Base-by-base conservation (phyloP, 306 rosid species). In the Rosa persica region DNA sequence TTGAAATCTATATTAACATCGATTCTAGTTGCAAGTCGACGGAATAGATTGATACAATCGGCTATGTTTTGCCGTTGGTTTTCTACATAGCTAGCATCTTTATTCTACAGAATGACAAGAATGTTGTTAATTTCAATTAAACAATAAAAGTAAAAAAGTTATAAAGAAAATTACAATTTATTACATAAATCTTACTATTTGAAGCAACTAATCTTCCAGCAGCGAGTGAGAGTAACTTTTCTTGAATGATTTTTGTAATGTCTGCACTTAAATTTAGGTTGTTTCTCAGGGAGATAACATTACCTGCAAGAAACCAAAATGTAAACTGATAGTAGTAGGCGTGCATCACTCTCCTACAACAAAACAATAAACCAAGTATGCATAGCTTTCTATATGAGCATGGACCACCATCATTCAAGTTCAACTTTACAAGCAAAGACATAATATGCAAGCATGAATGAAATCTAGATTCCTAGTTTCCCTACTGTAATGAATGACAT, bases 1-100 rank as follows among this genome's bases (percentile, higher is more conserved):
- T 81, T 90, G 84, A 91, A 96, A 76, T 90, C 90, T 85, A 91
- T 82, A 88, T 96, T 93, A 78, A 96, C 99, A 89, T 96, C 99
- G 66, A 96, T 93, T 82, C 99, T 98, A 6, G 99, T 96, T 64
- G 99, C 97, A 81, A 96, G 99, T 79, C 90, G 88, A 62, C 97
- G 99, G 71, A 96, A 97, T 82, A 89, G 89, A 88, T 96, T 98
- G 81, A 96, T 96, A 51, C 98, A 98, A 83, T 96, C 98, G 12
- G 99, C 54, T 90, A 96, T 96, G 87, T 93, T 96, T 88, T 93
- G 94, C 75, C 87, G 93, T 86, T 93, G 98, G 85, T 96, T 96
- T 88, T 87, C 89, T 5, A 86, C 92, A 87, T 93, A 96, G 49
- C 89, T 93, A 42, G 91, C 92, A 43, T 96, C 99, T 80, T 93